Percentiles rank a stretch among this genome's conserved stretches.
phyloP scores from a whole-genome alignment of 73 alveolate genomes.

The Paraurostyla sp. region DNA sequence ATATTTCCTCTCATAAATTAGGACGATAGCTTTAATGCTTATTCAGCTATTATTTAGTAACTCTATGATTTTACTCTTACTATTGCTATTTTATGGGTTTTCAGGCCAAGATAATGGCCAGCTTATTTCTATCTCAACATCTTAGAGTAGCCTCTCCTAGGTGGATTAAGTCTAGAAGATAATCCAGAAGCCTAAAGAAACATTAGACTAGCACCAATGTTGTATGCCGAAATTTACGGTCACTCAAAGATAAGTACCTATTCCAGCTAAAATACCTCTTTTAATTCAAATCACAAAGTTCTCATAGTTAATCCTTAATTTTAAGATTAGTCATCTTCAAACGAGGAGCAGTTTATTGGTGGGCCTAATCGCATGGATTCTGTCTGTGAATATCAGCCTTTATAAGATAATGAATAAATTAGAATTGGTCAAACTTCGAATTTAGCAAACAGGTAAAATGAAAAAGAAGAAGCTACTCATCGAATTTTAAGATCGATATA shows the following conservation, averaged over 20 bases:
- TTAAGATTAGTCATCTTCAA: not conserved
- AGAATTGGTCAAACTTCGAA: not conserved
- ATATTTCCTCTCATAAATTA: slow-evolving; percentile 10
- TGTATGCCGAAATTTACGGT: not conserved
- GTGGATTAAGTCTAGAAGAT: not conserved
- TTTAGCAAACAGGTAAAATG: not conserved
- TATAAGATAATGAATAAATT: not conserved
- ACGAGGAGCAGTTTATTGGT: not conserved
- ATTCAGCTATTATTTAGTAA: not conserved
- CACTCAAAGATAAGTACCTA: not conserved
- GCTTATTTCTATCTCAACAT: slow-evolving; percentile 2
- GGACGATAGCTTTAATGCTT: slow-evolving; percentile 17
- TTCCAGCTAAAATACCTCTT: not conserved
- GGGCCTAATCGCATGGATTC: not conserved
- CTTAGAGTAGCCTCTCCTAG: slow-evolving; percentile 13
- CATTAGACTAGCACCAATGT: not conserved
- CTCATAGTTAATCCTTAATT: not conserved
- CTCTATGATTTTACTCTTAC: not conserved
- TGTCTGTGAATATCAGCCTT: not conserved
- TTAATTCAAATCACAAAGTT: not conserved
- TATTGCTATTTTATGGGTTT: not conserved
- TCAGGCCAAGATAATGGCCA: slow-evolving; percentile 53
- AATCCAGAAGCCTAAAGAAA: not conserved
- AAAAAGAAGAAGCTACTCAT: not conserved
- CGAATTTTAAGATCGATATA: not conserved